A percentile compares a stretch with the other conserved stretches of the same genome.
Evolutionary conservation across 176 grass and related monocot genomes (phyloP).

Genomic region (Paspalum notatum): DNA sequence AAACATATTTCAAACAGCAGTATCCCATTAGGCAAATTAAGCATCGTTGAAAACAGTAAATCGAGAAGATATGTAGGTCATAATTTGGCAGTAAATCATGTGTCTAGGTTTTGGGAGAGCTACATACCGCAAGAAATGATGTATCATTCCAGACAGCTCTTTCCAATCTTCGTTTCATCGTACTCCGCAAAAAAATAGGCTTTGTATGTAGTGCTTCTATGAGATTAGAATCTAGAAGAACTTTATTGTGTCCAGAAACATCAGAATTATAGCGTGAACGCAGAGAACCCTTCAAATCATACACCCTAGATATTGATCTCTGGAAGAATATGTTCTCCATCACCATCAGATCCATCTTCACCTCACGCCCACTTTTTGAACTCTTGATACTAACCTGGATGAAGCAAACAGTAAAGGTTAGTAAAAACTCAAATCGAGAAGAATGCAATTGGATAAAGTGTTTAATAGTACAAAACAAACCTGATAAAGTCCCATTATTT

Average conservation of each 20-base stretch:
- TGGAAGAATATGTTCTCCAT: slow-evolving; percentile 95
- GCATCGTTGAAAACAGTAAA: background rate
- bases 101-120: background rate
- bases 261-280: slow-evolving; percentile 86
- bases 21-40: slow-evolving; percentile 26
- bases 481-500: slow-evolving; percentile 96
- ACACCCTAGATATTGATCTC: slow-evolving; percentile 70
- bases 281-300: slow-evolving; percentile 92
- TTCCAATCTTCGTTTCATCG: slow-evolving; percentile 72
- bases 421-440: slow-evolving; percentile 20
- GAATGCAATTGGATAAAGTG: background rate
- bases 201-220: slow-evolving; percentile 75
- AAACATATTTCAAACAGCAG: slow-evolving; percentile 28
- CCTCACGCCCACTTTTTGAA: slow-evolving; percentile 76
- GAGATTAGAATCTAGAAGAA: slow-evolving; percentile 91
- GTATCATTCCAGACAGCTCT: slow-evolving; percentile 94
- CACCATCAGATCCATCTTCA: slow-evolving; percentile 90
- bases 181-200: slow-evolving; percentile 78
- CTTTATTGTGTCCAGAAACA: slow-evolving; percentile 73
- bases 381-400: slow-evolving; percentile 77
- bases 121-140: slow-evolving; percentile 84
- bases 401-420: slow-evolving; percentile 31
- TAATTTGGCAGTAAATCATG: slow-evolving; percentile 18
- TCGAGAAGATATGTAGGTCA: background rate
- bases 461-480: slow-evolving; percentile 39